phyloP scores from a whole-genome alignment of 1,284 basidiomycete species.

The Taiwanofungus camphoratus region DNA sequence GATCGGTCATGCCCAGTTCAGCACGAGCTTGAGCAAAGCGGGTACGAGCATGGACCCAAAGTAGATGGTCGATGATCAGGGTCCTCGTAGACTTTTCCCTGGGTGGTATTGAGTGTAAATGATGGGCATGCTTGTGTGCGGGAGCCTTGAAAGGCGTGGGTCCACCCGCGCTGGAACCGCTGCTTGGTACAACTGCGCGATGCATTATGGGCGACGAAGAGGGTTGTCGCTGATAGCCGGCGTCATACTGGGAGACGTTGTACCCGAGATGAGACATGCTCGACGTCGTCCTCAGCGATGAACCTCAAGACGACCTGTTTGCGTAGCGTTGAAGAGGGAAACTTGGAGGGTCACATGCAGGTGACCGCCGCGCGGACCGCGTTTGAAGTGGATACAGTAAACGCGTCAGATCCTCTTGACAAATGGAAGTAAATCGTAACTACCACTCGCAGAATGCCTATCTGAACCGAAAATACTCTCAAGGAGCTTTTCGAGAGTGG shows the following conservation, averaged over 20 bases:
- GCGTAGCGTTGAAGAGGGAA: too few relatives aligned
- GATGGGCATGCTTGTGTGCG: slow-evolving; percentile 68
- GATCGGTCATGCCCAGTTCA: slow-evolving; percentile 76
- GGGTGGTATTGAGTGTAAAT: slow-evolving; percentile 70
- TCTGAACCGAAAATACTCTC: too few relatives aligned
- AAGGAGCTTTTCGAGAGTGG: too few relatives aligned
- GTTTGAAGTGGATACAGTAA: too few relatives aligned
- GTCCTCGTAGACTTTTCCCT: slow-evolving; percentile 75
- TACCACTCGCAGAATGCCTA: too few relatives aligned
- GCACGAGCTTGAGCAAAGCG: slow-evolving; percentile 75
- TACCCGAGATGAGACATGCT: slow-evolving; percentile 8
- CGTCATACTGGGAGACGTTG: slow-evolving; percentile 13
- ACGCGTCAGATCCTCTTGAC: too few relatives aligned
- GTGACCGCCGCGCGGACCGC: too few relatives aligned
- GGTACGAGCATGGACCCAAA: slow-evolving; percentile 78
- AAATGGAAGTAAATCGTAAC: too few relatives aligned
- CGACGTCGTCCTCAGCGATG: too few relatives aligned
- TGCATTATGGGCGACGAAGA: slow-evolving; percentile 27
- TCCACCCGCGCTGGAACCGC: slow-evolving; percentile 9
- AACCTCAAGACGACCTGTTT: too few relatives aligned
- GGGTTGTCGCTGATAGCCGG: slow-evolving; percentile 21
- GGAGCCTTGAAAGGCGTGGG: slow-evolving; percentile 45
- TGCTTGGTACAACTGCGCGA: slow-evolving; percentile 15
- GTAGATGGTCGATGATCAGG: slow-evolving; percentile 76
- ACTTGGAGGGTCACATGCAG: too few relatives aligned